phyloP scores from a whole-genome alignment of 108 stramenopile genomes.

The Conticribra weissflogii region DNA sequence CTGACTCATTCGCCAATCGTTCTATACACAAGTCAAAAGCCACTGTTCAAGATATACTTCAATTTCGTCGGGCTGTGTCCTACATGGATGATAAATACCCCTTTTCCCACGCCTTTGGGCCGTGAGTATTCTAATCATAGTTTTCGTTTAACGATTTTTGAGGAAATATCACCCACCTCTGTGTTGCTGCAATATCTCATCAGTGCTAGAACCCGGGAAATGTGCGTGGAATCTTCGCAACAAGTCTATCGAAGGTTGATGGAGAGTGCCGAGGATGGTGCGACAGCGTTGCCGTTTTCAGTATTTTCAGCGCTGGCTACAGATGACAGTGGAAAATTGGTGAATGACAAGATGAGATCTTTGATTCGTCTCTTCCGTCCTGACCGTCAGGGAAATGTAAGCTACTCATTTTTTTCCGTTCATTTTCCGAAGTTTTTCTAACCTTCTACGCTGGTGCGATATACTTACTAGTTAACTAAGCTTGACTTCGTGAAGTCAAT shows the following conservation, averaged over 20 bases:
- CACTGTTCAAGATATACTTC: conserved; percentile 62
- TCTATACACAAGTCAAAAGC: conserved; percentile 30
- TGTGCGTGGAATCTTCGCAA: conserved; percentile 61
- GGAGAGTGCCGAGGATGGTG: conserved; percentile 30
- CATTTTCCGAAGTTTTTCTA: no score
- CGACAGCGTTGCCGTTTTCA: conserved; percentile 53
- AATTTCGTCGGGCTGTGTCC: conserved; percentile 64
- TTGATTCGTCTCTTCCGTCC: conserved; percentile 69
- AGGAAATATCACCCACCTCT: no score
- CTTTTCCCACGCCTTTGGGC: conserved; percentile 69
- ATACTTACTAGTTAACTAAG: conserved; percentile 38
- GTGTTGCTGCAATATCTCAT: no score
- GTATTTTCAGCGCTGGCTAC: conserved; percentile 52
- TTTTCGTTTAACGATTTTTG: no score
- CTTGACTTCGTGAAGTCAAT: conserved; percentile 74
- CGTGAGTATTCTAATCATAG: no score
- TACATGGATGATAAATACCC: conserved; percentile 72
- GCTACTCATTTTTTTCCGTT: no score
- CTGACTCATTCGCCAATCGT: no score
- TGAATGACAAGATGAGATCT: conserved; percentile 53
- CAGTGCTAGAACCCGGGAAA: conserved; percentile 58
- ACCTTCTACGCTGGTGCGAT: no score
- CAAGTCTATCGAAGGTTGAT: conserved; percentile 55
- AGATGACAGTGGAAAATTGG: conserved; percentile 36
- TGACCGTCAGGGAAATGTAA: conserved; percentile 45